A percentile compares a stretch with the other conserved stretches of the same genome.
These are phyloP conservation scores for Cenococcum geophilum DNA, from an alignment of 495 filamentous ascomycete genomes.

Conservation along the genomic window DNA sequence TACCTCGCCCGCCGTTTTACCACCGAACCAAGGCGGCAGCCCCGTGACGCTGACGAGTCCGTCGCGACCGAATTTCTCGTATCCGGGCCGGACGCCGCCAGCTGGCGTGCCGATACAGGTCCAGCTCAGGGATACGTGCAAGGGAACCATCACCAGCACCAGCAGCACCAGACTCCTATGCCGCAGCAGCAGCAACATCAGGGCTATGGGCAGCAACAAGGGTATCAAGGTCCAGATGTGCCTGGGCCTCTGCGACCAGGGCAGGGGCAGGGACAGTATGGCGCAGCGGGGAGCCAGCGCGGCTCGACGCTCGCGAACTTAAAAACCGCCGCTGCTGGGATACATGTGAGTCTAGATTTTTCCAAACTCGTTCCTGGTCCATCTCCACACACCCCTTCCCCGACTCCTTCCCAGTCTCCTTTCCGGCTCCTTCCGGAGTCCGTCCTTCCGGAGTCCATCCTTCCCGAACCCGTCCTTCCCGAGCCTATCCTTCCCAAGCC, in stretches of 20 bases:
- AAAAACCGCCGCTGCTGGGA: constrained; percentile 27
- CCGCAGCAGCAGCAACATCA: background rate
- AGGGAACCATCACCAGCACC: background rate
- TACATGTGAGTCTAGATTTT: constrained; percentile 32
- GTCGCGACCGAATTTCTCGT: constrained; percentile 24
- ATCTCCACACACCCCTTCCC: too few relatives aligned
- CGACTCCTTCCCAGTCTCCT: too few relatives aligned
- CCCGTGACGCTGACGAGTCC: constrained; percentile 17
- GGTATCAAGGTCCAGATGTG: background rate
- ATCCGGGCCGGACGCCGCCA: constrained; percentile 24
- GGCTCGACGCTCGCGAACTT: constrained; percentile 23
- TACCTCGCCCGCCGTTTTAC: constrained; percentile 15
- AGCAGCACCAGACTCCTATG: too few relatives aligned
- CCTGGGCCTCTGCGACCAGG: constrained; percentile 12
- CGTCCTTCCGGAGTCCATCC: too few relatives aligned
- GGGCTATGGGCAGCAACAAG: background rate
- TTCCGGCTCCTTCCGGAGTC: too few relatives aligned
- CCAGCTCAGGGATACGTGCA: constrained; percentile 6
- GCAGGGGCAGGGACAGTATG: constrained; percentile 6
- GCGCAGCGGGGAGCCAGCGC: background rate
- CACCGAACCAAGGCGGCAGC: constrained; percentile 13
- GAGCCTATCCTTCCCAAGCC: background rate
- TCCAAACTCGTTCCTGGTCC: too few relatives aligned
- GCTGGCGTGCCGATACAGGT: constrained; percentile 21
- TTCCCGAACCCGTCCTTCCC: too few relatives aligned